Percentiles rank a stretch among this genome's conserved stretches.
phyloP scores from a whole-genome alignment of 1,284 basidiomycete species.

The Ganoderma resinaceum region DNA sequence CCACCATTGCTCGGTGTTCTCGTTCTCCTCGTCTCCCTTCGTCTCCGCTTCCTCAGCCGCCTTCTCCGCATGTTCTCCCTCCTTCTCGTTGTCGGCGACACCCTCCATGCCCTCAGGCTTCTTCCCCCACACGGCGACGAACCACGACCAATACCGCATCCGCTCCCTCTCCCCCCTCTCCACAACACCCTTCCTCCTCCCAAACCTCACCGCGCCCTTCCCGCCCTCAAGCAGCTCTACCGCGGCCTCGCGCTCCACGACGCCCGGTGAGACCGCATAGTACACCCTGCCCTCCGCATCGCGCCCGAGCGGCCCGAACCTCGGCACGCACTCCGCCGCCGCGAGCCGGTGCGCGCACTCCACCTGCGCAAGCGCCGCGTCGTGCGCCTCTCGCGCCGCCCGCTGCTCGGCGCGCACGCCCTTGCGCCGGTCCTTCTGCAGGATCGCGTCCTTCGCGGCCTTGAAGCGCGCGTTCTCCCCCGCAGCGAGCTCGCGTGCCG shows the following conservation, averaged over 20 bases:
- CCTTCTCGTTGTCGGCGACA: conserved; percentile 28
- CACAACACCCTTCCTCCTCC: conserved; percentile 46
- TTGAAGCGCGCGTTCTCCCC: conserved; percentile 56
- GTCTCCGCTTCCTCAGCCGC: conserved; percentile 42
- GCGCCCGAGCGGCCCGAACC: conserved; percentile 45
- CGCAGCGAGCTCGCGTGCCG: conserved; percentile 54
- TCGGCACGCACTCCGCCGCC: conserved; percentile 35
- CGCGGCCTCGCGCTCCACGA: conserved; percentile 42
- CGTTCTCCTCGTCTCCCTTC: conserved; percentile 41
- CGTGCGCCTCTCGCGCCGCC: conserved; percentile 37
- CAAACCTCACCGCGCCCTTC: conserved; percentile 36
- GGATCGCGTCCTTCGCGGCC: conserved; percentile 4
- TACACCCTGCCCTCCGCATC: conserved; percentile 48
- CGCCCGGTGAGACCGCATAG: conserved; percentile 42
- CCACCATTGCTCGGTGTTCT: conserved; percentile 65
- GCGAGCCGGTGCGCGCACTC: conserved; percentile 42
- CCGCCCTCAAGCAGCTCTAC: conserved; percentile 39
- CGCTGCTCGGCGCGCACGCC: conserved; percentile 7
- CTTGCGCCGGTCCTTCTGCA: conserved; percentile 15
- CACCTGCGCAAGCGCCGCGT: conserved; percentile 37
- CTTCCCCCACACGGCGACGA: conserved; percentile 74
- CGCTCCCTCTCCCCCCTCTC: conserved; percentile 53
- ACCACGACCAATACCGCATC: conserved; percentile 72
- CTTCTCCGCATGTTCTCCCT: conserved; percentile 26
- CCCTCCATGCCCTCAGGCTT: conserved; percentile 46